phyloP scores from a whole-genome alignment of 2,329 filamentous ascomycete species.

The Diaporthe velutina region DNA sequence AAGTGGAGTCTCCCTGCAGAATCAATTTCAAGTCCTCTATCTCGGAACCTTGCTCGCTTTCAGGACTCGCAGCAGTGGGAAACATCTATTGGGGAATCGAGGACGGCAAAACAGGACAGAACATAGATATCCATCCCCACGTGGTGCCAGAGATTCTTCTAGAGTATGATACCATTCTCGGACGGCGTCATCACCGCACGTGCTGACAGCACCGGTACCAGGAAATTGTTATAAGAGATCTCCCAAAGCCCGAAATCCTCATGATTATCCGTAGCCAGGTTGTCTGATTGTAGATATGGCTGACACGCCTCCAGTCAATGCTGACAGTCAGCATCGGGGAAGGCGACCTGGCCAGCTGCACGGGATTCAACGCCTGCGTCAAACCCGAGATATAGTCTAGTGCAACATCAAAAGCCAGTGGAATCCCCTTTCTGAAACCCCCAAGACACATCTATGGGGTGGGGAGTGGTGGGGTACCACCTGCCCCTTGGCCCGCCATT shows the following conservation, averaged over 20 bases:
- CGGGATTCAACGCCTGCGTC: background rate
- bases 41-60: background rate
- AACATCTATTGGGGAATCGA: background rate
- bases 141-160: background rate
- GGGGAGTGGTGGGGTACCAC: background rate
- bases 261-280: no score
- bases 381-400: background rate
- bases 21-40: background rate
- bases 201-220: background rate
- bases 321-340: constrained; percentile 16
- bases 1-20: background rate
- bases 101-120: background rate
- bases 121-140: background rate
- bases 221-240: background rate
- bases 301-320: background rate
- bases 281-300: background rate
- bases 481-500: no score
- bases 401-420: background rate
- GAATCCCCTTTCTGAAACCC: no score
- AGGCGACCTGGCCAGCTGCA: background rate
- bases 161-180: background rate
- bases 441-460: background rate
- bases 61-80: background rate
- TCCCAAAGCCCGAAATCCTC: no score
- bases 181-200: no score